Base-by-base conservation (phyloP, 148 eudicot genomes). In the Silene conica region DNA sequence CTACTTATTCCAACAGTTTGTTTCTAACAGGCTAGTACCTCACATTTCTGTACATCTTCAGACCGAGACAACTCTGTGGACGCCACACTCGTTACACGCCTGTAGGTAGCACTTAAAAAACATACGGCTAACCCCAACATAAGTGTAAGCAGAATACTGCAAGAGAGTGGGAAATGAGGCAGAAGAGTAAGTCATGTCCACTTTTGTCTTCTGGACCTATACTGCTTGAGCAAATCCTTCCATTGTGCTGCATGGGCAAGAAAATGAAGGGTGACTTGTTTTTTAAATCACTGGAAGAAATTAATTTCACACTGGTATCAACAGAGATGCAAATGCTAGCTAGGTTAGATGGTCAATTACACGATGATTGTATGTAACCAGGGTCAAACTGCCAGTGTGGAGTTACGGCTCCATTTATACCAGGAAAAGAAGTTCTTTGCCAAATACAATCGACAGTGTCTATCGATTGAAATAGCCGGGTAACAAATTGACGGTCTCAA, bases 161-260 rank as follows among this genome's bases (percentile, higher is more conserved):
- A 1, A 15, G 43, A 38, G 70, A 71, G 3, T 56, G 52, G 23
- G 41, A 21, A 28, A 8, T 50, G 74, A 67, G 13, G 9, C 23
- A 54, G 52, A 55, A 20, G 63, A 20, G 55, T 6, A 80, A 64
- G 76, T 78, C 81, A 90, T 73, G 87, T 71, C 94, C 92, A 87
- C 81, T 93, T 89, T 34, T 77, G 79, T 79, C 72, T 86, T 76
- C 82, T 85, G 46, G 96, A 87, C 59, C 98, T 83, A 46, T 85
- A 85, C 72, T 90, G 92, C 57, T 86, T 87, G 38, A 93, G 94
- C 86, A 85, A 63, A 78, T 89, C 92, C 90, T 93, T 93, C 94
- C 89, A 93, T 58, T 84, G 85, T 66, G 96, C 98, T 93, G 91
- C 75, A 80, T 54, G 9, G 23, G 74, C 19, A 65, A 10, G 25